Base-by-base conservation (phyloP, 805 yeast genomes). In the Suhomyces faveliae region DNA sequence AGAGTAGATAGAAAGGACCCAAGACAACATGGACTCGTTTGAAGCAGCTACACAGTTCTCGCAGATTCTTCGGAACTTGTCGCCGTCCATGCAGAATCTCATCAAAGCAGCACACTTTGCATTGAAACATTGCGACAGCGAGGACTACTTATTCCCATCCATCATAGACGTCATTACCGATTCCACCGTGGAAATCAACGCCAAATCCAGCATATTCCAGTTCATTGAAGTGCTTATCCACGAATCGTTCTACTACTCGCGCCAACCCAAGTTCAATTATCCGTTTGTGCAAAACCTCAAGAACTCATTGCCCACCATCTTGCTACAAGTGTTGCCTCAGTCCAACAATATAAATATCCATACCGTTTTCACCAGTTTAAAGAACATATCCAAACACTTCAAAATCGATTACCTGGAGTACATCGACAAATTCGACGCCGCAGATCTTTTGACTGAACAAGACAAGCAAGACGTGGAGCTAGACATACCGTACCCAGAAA, bases 1-100 rank as follows among this genome's bases (percentile, higher is more conserved):
- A n/a, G n/a, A n/a, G n/a, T n/a, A n/a, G n/a, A n/a, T n/a, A n/a
- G n/a, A n/a, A n/a, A n/a, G n/a, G n/a, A n/a, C n/a, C n/a, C n/a
- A n/a, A 10, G 9, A 24, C 27, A 24, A 24, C 27, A 89, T 91
- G 96, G 97, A 91, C 62, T 84, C 96, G 0, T 88, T 92, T 63
- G 96, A 89, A 59, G 90, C 91, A 4, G 78, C 92, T 49, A 69
- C 89, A 40, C 86, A 85, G 64, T 85, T 91, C 57, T 75, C 81
- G 5, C 87, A 83, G 56, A 78, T 83, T 39, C 72, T 91, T 46
- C 77, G 83, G 54, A 64, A 74, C 5, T 68, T 92, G 37, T 83
- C 81, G 38, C 91, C 96, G 0, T 77, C 89, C 1, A 67, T 72
- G 43, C 78, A 68, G 55, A 70, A 72, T n/a, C 68, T 81, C 25